These are phyloP conservation scores for Luffa acutangula DNA, from an alignment of 306 rosid species.

Conservation along the genomic window DNA sequence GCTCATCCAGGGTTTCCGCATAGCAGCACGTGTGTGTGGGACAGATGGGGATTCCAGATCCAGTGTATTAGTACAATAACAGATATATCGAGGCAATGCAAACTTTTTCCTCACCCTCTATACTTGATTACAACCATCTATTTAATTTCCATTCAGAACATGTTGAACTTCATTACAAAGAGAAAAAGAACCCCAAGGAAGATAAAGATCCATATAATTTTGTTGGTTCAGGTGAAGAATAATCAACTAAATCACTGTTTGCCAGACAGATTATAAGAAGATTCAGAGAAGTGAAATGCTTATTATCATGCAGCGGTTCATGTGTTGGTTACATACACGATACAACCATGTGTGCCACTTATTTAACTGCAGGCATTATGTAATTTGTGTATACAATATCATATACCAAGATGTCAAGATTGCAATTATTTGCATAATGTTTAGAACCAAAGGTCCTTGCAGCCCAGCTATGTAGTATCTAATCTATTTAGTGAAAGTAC, in stretches of 20 bases:
- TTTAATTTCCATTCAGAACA: neutral
- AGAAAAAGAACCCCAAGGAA: neutral
- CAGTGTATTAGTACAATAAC: neutral
- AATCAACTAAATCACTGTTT: neutral
- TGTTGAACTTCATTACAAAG: neutral
- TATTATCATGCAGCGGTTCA: neutral
- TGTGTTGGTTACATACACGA: neutral
- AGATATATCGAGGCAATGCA: neutral
- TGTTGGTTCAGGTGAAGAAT: neutral
- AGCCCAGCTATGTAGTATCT: neutral
- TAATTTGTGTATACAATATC: neutral
- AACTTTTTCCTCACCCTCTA: neutral
- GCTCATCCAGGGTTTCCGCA: neutral
- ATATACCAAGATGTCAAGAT: neutral
- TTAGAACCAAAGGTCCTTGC: neutral
- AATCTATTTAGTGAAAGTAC: neutral
- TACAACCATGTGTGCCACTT: neutral
- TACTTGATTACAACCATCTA: neutral
- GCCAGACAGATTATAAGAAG: neutral
- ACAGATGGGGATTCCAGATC: neutral
- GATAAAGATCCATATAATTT: neutral
- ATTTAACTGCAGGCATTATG: neutral
- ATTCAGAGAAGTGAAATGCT: neutral
- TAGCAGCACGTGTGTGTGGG: neutral
- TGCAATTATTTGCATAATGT: neutral